A percentile compares a stretch with the other conserved stretches of the same genome.
Evolutionary conservation across 441 rosid genomes (phyloP).

Genomic region (Pelargonium fulgidum): DNA sequence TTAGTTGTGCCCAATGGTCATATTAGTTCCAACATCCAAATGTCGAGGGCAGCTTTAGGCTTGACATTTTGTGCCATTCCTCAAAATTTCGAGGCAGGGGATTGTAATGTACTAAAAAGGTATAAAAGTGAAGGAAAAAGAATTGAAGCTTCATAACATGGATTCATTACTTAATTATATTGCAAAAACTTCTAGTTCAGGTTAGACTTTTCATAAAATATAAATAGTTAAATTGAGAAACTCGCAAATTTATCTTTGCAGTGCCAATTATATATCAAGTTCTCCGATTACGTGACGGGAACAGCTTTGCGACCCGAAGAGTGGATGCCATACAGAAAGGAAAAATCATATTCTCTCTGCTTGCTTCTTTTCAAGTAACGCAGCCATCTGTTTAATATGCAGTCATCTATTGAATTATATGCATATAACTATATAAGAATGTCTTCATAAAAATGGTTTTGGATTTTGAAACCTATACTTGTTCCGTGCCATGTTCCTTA

Average conservation of each 20-base stretch:
- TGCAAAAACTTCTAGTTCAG: not conserved
- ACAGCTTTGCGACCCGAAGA: slow-evolving; percentile 80
- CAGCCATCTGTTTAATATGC: not conserved
- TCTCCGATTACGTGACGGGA: slow-evolving; percentile 82
- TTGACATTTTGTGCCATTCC: not conserved
- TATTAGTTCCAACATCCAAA: not conserved
- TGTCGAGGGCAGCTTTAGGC: not conserved
- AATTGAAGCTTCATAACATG: not conserved
- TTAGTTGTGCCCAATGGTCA: not conserved
- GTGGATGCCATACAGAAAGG: slow-evolving; percentile 93
- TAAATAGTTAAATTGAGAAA: not conserved
- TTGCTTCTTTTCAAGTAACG: slow-evolving; percentile 84
- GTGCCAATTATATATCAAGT: slow-evolving; percentile 80
- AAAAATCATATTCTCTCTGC: slow-evolving; percentile 57
- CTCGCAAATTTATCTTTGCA: slow-evolving; percentile 28
- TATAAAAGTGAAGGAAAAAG: not conserved
- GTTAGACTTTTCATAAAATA: not conserved
- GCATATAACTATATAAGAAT: too few relatives aligned
- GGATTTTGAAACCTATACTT: too few relatives aligned
- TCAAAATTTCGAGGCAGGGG: not conserved
- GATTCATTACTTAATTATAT: slow-evolving; percentile 2
- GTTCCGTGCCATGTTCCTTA: too few relatives aligned
- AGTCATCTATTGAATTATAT: not conserved
- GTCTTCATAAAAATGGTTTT: too few relatives aligned
- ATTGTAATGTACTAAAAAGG: not conserved